These are phyloP conservation scores for Chlorella ohadii DNA, from an alignment of 139 green algal genomes.

Conservation along the genomic window DNA sequence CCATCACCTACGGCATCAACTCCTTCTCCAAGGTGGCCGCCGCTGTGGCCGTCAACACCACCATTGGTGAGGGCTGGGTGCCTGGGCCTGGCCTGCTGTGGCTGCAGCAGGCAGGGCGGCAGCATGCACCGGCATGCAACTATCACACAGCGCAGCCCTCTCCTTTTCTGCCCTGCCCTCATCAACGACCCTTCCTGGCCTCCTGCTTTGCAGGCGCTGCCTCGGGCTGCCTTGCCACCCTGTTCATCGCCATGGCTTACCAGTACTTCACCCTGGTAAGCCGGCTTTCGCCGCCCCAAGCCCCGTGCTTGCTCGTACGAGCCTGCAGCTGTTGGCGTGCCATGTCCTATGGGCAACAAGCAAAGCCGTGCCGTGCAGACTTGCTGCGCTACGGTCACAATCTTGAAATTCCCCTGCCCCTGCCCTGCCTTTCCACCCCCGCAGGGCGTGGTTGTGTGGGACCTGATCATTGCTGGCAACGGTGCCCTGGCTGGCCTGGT, in stretches of 20 bases:
- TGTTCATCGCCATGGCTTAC: slow-evolving; percentile 49
- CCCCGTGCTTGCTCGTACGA: not conserved
- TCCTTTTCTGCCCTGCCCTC: no score
- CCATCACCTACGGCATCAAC: slow-evolving; percentile 45
- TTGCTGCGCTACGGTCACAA: no score
- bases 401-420: no score
- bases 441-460: slow-evolving; percentile 68
- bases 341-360: no score
- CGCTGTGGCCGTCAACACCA: slow-evolving; percentile 83
- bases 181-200: no score
- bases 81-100: no score
- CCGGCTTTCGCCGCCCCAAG: not conserved
- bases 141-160: no score
- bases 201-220: slow-evolving; percentile 12
- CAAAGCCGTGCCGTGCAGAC: no score
- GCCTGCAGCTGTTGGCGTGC: no score
- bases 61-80: slow-evolving; percentile 28
- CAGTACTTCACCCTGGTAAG: slow-evolving; percentile 31
- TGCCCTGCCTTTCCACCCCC: no score
- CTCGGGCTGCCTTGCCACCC: slow-evolving; percentile 28
- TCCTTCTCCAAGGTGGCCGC: slow-evolving; percentile 39
- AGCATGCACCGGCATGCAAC: no score
- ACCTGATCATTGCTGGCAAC: slow-evolving; percentile 86
- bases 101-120: no score
- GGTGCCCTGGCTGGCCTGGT: slow-evolving; percentile 84